Base-by-base conservation (phyloP, 495 filamentous ascomycete genomes). In the Aspergillus heteromorphus region DNA sequence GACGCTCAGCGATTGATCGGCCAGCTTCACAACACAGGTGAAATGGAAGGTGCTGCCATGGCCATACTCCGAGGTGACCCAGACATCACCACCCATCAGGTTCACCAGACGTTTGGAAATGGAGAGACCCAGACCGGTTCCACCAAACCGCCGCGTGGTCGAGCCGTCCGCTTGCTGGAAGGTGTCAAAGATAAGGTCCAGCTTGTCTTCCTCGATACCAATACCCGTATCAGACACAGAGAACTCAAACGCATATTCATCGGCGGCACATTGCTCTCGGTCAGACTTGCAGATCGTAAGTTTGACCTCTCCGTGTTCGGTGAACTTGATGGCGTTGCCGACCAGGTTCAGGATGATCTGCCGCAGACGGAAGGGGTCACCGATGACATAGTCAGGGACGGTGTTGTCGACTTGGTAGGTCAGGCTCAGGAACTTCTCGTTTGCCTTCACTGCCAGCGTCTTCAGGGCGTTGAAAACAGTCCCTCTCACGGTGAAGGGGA, bases 151-250 rank as follows among this genome's bases (percentile, higher is more conserved):
- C 34, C 93, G 81, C 9, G 93, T 99, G 62, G 95, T 99, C 8
- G 92, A 97, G 29, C 93, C 93, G 73, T 99, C 93, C 9, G 93
- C 93, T 74, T 99, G 93, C 64, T 96, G 95, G 84, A 99, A 99
- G 13, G 93, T 99, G 70, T 97, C 93, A 67, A 99, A 99, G 68
- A 99, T 99, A 54, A 97, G 73, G 67, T 97, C 91, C 21, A 97
- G 83, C 74, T 99, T 99, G 66, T 97, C 93, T 47, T 86, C 79
- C 65, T 92, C 89, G 56, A 99, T 97, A 61, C 93, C 93, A 65
- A 99, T 99, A 49, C 93, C 93, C 20, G 95, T 99, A 65, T 99
- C 93, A 2, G 90, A 88, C 34, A 99, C 93, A 16, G 92, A 88
- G 71, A 99, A 97, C 68, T 97, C 89, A 65, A 97, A 93, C 13